These are phyloP conservation scores for Malus sylvestris DNA, from an alignment of 306 rosid genomes.

Conservation along the genomic window DNA sequence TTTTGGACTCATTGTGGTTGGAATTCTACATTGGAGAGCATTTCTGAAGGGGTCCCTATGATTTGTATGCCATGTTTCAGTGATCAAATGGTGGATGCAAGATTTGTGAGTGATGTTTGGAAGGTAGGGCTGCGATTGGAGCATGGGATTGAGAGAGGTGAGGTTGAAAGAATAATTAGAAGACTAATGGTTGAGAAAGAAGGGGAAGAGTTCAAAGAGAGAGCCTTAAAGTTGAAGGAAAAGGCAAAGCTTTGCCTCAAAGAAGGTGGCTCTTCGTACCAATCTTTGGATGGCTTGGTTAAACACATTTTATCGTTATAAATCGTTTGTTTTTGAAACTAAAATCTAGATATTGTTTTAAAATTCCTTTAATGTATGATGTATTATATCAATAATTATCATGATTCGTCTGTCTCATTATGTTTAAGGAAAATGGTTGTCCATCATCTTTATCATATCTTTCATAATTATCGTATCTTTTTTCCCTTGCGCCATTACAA, in stretches of 20 bases:
- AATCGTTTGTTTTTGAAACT: background rate
- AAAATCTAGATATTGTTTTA: background rate
- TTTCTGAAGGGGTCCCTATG: conserved; percentile 63
- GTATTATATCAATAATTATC: too few species aligned
- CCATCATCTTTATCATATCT: too few species aligned
- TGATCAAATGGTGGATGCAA: conserved; percentile 49
- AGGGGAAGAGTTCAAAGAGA: conserved; percentile 32
- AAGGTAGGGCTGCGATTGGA: conserved; percentile 35
- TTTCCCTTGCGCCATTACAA: too few species aligned
- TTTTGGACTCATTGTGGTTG: conserved; percentile 62
- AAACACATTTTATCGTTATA: background rate
- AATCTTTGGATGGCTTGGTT: conserved; percentile 13
- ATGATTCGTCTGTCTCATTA: too few species aligned
- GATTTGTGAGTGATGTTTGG: conserved; percentile 44
- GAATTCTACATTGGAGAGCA: conserved; percentile 63
- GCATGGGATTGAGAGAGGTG: conserved; percentile 28
- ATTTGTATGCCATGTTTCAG: conserved; percentile 37
- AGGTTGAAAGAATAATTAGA: conserved; percentile 27
- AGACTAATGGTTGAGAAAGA: conserved; percentile 35
- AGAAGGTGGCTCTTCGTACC: conserved; percentile 17
- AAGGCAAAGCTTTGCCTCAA: conserved; percentile 17
- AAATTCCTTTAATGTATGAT: background rate
- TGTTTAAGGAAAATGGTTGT: too few species aligned
- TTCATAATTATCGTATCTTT: too few species aligned
- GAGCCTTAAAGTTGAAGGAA: conserved; percentile 28